Evolutionary conservation across 2,329 filamentous ascomycete genomes (phyloP).

Genomic region (Cladosporium phlei): DNA sequence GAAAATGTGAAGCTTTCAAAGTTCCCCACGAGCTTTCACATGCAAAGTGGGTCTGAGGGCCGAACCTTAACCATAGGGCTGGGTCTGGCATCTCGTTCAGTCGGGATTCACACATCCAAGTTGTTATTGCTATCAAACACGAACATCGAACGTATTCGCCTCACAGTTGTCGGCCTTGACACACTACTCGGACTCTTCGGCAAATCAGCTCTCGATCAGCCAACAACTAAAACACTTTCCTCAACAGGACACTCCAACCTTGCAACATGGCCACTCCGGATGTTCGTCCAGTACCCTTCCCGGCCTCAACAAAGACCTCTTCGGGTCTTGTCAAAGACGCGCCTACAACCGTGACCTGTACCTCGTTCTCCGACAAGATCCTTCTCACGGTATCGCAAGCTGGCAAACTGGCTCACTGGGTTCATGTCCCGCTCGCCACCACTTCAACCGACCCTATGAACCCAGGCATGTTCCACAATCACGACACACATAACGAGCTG

Average conservation of each 20-base stretch:
- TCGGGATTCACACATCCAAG: too few relatives aligned
- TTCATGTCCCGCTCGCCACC: slow-evolving; percentile 74
- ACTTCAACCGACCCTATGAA: slow-evolving; percentile 60
- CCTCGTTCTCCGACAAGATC: slow-evolving; percentile 84
- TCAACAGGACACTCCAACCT: background rate
- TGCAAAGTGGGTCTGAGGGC: slow-evolving; percentile 3
- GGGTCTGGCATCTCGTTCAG: too few relatives aligned
- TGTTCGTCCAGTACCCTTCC: slow-evolving; percentile 46
- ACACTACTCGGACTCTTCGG: background rate
- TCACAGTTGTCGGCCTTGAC: too few relatives aligned
- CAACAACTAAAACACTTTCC: too few relatives aligned
- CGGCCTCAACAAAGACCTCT: slow-evolving; percentile 34
- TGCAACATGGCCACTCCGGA: slow-evolving; percentile 15
- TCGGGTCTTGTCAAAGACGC: slow-evolving; percentile 62
- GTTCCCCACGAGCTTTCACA: slow-evolving; percentile 13
- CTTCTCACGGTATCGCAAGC: slow-evolving; percentile 83
- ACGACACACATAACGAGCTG: slow-evolving; percentile 49
- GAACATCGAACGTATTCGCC: background rate
- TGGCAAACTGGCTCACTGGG: slow-evolving; percentile 87
- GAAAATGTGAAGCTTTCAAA: slow-evolving; percentile 10
- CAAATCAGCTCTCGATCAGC: too few relatives aligned
- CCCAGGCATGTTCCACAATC: slow-evolving; percentile 50
- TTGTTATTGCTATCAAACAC: background rate
- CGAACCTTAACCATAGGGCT: slow-evolving; percentile 7
- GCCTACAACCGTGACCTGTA: slow-evolving; percentile 65